Percentiles rank a stretch among this genome's conserved stretches.
Conservation (phyloP, 768 basidiomycete species). For the Termitomyces sp. region DNA sequence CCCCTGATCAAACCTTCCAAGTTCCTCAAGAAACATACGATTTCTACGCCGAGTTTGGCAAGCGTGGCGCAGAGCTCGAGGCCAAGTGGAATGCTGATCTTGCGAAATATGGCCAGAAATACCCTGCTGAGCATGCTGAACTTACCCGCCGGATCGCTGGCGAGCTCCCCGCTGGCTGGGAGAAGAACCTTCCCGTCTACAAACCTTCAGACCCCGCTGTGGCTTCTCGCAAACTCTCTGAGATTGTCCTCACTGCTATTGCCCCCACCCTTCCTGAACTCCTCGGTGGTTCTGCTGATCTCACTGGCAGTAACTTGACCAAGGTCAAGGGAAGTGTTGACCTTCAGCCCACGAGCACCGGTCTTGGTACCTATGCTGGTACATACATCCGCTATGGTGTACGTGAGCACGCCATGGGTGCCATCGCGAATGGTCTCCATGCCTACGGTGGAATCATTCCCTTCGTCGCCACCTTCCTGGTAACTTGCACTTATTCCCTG, state of each 20-base stretch:
- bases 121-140: slow-evolving; percentile 83
- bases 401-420: slow-evolving; percentile 96
- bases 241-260: slow-evolving; percentile 79
- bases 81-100: slow-evolving; percentile 71
- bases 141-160: slow-evolving; percentile 82
- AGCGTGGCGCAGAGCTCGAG: slow-evolving; percentile 73
- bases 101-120: slow-evolving; percentile 66
- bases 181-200: slow-evolving; percentile 81
- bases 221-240: slow-evolving; percentile 91
- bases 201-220: slow-evolving; percentile 79
- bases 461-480: slow-evolving; percentile 90
- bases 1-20: slow-evolving; percentile 72
- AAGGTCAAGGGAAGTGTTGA: slow-evolving; percentile 81
- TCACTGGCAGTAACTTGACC: slow-evolving; percentile 92
- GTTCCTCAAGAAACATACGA: slow-evolving; percentile 73
- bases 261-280: slow-evolving; percentile 79
- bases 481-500: slow-evolving; percentile 24
- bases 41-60: slow-evolving; percentile 60
- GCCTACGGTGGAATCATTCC: slow-evolving; percentile 93
- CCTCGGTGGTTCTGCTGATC: slow-evolving; percentile 84
- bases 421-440: slow-evolving; percentile 85
- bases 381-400: slow-evolving; percentile 96
- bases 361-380: slow-evolving; percentile 79
- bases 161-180: slow-evolving; percentile 83
- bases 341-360: slow-evolving; percentile 88